Conservation (phyloP, 2,329 filamentous ascomycete species). For the Fusarium albidum region DNA sequence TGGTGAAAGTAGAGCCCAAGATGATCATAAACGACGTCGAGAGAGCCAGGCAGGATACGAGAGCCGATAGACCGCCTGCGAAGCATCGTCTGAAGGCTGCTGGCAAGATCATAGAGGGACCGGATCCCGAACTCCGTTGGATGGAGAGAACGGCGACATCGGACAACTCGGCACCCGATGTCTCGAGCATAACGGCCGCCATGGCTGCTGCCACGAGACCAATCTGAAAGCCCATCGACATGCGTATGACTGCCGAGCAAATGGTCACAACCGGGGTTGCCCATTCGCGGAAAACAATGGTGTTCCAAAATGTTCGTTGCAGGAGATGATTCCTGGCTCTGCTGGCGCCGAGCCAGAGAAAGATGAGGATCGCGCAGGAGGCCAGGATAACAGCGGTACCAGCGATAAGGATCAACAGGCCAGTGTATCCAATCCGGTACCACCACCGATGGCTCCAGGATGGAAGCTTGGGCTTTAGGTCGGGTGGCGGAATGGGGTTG, state of each 20-base stretch:
- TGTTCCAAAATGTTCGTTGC: constrained; percentile 4
- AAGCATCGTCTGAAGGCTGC: neutral
- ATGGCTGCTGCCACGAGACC: constrained; percentile 10
- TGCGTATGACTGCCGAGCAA: constrained; percentile 11
- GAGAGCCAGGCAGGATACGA: neutral
- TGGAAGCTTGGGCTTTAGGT: too few relatives aligned
- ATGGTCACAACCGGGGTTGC: constrained; percentile 6
- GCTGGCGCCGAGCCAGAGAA: neutral
- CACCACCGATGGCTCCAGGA: too few relatives aligned
- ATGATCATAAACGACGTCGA: neutral
- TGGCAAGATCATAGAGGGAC: neutral
- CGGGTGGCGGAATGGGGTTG: too few relatives aligned
- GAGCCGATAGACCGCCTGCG: neutral
- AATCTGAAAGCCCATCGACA: neutral
- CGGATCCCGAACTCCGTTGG: neutral
- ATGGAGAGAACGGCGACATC: constrained; percentile 6
- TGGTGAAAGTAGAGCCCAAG: constrained; percentile 6
- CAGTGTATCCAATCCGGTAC: too few relatives aligned
- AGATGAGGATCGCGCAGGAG: too few relatives aligned
- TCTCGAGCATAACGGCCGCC: constrained; percentile 18
- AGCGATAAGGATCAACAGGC: too few relatives aligned
- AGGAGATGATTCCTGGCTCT: neutral
- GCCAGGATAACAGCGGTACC: too few relatives aligned
- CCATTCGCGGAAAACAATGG: constrained; percentile 1
- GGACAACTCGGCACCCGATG: neutral